Evolutionary conservation across 2,329 filamentous ascomycete species (phyloP).

Genomic region (Pseudocercospora cruenta): DNA sequence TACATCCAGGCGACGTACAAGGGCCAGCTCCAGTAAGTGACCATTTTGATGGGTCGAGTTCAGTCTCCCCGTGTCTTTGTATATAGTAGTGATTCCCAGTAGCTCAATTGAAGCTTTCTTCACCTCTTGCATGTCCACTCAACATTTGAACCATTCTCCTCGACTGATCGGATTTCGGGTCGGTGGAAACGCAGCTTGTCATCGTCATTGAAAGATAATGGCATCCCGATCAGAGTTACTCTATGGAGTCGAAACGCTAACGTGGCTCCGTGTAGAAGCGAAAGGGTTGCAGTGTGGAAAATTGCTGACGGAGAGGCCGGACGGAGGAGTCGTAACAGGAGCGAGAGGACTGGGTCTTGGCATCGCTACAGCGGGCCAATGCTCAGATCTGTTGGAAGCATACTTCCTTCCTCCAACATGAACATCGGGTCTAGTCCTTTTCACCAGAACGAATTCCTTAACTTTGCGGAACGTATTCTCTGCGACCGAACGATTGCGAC

Average conservation of each 20-base stretch:
- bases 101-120: neutral
- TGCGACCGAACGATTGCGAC: neutral
- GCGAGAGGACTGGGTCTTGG: neutral
- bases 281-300: neutral
- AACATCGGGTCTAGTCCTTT: neutral
- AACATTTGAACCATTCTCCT: too few relatives aligned
- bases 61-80: neutral
- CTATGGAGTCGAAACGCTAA: neutral
- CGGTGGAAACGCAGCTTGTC: too few relatives aligned
- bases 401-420: neutral
- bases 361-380: neutral
- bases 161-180: too few relatives aligned
- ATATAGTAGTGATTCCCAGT: neutral
- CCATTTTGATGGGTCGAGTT: neutral
- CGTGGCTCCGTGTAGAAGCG: neutral
- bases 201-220: too few relatives aligned
- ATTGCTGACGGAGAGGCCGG: neutral
- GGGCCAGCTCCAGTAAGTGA: neutral
- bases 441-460: neutral
- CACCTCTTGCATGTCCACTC: neutral
- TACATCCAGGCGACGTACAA: conserved; percentile 19
- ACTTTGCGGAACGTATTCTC: neutral
- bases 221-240: too few relatives aligned
- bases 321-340: neutral
- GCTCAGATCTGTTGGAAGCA: neutral